Conservation (phyloP, 2,329 filamentous ascomycete species). For the Kalaharituber pfeilii region DNA sequence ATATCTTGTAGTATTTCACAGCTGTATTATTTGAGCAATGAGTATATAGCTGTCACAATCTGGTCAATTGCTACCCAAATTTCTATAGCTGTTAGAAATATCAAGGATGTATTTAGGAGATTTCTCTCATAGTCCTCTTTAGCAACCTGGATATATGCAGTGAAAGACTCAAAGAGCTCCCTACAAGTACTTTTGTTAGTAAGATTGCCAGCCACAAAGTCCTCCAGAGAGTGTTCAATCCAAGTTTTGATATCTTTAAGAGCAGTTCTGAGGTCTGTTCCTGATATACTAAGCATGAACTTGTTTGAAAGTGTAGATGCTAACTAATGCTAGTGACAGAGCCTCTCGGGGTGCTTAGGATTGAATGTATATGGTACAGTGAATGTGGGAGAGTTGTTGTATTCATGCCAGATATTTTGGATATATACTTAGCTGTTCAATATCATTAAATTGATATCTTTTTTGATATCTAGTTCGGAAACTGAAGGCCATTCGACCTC, state of each 20-base stretch:
- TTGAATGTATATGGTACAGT: neutral
- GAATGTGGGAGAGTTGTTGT: neutral
- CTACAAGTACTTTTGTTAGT: slow-evolving; percentile 20
- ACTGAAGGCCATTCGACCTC: slow-evolving; percentile 8
- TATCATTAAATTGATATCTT: slow-evolving; percentile 14
- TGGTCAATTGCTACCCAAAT: slow-evolving; percentile 43
- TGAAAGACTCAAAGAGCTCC: slow-evolving; percentile 24
- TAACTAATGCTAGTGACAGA: neutral
- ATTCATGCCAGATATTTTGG: neutral
- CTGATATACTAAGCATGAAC: neutral
- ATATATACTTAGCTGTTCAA: slow-evolving; percentile 8
- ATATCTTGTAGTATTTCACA: slow-evolving; percentile 30
- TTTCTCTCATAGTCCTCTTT: slow-evolving; percentile 26
- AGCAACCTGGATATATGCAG: slow-evolving; percentile 26
- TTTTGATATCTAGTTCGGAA: slow-evolving; percentile 13
- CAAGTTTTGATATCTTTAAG: slow-evolving; percentile 33
- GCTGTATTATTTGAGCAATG: slow-evolving; percentile 33
- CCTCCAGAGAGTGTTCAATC: slow-evolving; percentile 29
- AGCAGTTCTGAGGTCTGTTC: neutral
- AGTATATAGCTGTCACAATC: slow-evolving; percentile 27
- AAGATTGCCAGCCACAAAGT: slow-evolving; percentile 26
- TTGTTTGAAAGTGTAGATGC: neutral
- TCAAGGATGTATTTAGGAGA: slow-evolving; percentile 35
- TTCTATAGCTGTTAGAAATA: slow-evolving; percentile 40
- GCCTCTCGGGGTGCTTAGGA: neutral